Base-by-base conservation (phyloP, 2,329 filamentous ascomycete genomes). In the Curvularia verruculosa region DNA sequence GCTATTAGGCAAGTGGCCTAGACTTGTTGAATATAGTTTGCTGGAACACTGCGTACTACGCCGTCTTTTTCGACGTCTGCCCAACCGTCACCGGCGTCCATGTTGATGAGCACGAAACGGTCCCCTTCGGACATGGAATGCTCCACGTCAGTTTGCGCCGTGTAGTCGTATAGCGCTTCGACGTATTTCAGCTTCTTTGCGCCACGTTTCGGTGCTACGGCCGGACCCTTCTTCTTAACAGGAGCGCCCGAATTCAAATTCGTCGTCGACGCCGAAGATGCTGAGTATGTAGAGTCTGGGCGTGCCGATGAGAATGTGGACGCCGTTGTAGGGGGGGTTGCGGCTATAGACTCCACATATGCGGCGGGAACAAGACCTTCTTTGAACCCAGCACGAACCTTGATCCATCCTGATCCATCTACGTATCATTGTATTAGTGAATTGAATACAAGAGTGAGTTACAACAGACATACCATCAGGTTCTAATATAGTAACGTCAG, bases 181-280 rank as follows among this genome's bases (percentile, higher is more conserved):
- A 96, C 94, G 69, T 98, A 96, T 72, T 89, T 91, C 34, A 97
- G 82, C 75, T 96, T 96, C 85, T 96, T 97, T 3, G 92, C 93
- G 13, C 93, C 93, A 9, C 93, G 87, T 65, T 89, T 89, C 3
- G 95, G 95, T 13, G 95, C 95, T 4, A 99, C 95, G 0, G 89
- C 92, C 0, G 93, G 93, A 0, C 93, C 93, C 75, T 96, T 92
- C 78, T 96, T 96, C 81, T 93, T 96, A 3, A 79, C 77, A 9
- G 63, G 60, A 49, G 61, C 54, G 5, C 70, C 65, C 29, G 71
- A 70, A 19, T 68, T 69, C 29, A 80, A 77, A 56, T 82, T 84
- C 1, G 82, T 80, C 10, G 91, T 79, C 0, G 89, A 92, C 4
- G 87, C 91, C 4, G 92, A 96, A 70, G 92, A 92, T 0, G 86